Base-by-base conservation (phyloP, 1,139 yeast species). In the Zygotorulaspora mrakii region DNA sequence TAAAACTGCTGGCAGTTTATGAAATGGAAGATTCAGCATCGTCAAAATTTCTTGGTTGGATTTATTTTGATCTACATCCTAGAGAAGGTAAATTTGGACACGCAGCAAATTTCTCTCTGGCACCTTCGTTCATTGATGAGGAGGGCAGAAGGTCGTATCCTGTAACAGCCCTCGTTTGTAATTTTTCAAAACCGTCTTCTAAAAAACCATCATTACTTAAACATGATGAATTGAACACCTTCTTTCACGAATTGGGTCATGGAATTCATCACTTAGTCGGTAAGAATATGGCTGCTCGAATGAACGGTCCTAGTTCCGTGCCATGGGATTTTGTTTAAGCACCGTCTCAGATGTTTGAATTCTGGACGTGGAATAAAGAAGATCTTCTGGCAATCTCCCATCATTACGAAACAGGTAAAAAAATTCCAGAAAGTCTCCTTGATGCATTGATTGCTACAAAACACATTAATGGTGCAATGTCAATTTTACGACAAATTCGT, bases 191-290 rank as follows among this genome's bases (percentile, higher is more conserved):
- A 58, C 88, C 94, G 30, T 73, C 85, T 2, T 65, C 70, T 21
- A 74, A 70, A 7, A 82, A 80, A 55, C 94, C 95, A 10, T 78
- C 94, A 1, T 68, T 86, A 49, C 71, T 86, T 52, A 81, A 81
- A 56, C 95, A 85, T 59, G 70, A 70, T 47, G 95, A 86, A 61
- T 87, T 86, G 4, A 79, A 79, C 18, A 86, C 95, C 0, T 81
- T 86, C 53, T 86, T 86, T 79, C 95, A 86, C 57, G 95, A 86
- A 64, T 71, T 85, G 52, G 95, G 95, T 20, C 95, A 86, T 58
- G 95, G 94, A 41, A 81, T 86, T 42, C 95, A 86, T 63, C 84
- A 78, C 49, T 67, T 85, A 31, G 72, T 85, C 43, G 83, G 89
- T 6, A 69, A 73, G 45, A 81, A 89, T 33, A 69, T 67, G 44